Evolutionary conservation across 352 stramenopile genomes (phyloP).

Genomic region (Phytophthora cajani): DNA sequence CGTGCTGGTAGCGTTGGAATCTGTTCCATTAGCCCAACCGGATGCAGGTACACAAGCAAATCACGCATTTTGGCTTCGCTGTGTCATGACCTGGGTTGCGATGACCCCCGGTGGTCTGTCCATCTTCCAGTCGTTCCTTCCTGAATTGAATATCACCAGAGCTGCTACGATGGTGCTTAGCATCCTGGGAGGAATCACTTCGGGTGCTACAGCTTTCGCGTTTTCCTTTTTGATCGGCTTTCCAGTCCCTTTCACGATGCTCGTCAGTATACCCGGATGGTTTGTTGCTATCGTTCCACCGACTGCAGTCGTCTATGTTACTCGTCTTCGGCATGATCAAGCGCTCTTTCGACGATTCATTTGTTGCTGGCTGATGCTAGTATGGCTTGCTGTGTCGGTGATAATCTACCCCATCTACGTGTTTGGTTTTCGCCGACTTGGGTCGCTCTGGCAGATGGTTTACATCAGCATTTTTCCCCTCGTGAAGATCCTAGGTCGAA

Average conservation of each 20-base stretch:
- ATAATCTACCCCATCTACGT: conserved; percentile 3
- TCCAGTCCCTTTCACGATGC: conserved; percentile 6
- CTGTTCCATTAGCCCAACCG: neutral
- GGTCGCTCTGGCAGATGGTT: neutral
- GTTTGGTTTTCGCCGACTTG: neutral
- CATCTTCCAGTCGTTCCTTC: neutral
- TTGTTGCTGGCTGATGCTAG: neutral
- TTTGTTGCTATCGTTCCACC: neutral
- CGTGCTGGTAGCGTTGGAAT: conserved; percentile 2
- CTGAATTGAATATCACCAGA: conserved; percentile 9
- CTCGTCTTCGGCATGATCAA: neutral
- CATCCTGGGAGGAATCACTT: neutral
- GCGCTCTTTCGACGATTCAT: neutral
- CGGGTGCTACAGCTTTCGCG: neutral
- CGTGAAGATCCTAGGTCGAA: neutral
- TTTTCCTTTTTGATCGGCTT: conserved; percentile 8
- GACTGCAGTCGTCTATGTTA: neutral
- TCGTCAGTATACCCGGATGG: neutral
- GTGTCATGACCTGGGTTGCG: neutral
- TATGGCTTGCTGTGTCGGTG: neutral
- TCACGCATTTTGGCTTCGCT: neutral
- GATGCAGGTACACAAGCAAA: neutral
- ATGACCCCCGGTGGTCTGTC: neutral
- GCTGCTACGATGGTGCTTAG: neutral
- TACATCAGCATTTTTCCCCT: neutral